These are phyloP conservation scores for Penicillium sp. DNA, from an alignment of 2,329 filamentous ascomycete species.

Conservation along the genomic window DNA sequence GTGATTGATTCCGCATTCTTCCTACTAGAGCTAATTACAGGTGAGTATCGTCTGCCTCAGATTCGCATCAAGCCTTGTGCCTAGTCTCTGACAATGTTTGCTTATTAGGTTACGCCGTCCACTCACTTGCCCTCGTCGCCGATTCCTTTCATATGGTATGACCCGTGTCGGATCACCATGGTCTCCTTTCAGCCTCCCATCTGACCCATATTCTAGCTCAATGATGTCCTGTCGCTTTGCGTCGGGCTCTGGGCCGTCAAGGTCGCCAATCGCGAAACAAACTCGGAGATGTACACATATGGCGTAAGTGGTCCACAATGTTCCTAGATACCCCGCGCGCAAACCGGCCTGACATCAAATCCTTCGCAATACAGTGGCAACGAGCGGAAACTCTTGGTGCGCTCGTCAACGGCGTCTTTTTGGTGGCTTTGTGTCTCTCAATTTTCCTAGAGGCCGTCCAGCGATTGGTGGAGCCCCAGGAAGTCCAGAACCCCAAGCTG, in stretches of 20 bases:
- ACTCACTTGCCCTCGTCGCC: conserved; percentile 90
- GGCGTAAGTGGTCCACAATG: conserved; percentile 66
- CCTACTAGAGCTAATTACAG: conserved; percentile 82
- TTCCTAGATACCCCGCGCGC: neutral
- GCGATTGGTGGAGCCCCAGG: conserved; percentile 87
- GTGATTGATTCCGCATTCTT: conserved; percentile 90
- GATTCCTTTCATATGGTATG: conserved; percentile 97
- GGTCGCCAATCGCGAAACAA: conserved; percentile 79
- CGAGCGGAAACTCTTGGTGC: conserved; percentile 96
- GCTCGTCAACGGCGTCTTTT: conserved; percentile 95
- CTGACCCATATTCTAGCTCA: conserved; percentile 64
- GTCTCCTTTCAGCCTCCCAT: conserved; percentile 1
- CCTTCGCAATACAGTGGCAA: conserved; percentile 71
- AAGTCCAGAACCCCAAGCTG: conserved; percentile 81
- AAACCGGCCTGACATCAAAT: conserved; percentile 20
- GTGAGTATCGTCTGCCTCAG: conserved; percentile 43
- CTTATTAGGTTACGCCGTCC: conserved; percentile 72
- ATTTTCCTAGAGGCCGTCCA: conserved; percentile 96
- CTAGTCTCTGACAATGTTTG: conserved; percentile 15
- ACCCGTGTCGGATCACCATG: conserved; percentile 19
- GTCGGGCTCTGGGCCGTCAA: conserved; percentile 96
- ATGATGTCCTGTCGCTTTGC: conserved; percentile 92
- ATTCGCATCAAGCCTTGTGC: neutral
- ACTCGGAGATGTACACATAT: conserved; percentile 91
- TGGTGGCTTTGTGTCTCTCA: conserved; percentile 93